Conservation (phyloP, 345 rosid species). For the Eucalyptus sp. region DNA sequence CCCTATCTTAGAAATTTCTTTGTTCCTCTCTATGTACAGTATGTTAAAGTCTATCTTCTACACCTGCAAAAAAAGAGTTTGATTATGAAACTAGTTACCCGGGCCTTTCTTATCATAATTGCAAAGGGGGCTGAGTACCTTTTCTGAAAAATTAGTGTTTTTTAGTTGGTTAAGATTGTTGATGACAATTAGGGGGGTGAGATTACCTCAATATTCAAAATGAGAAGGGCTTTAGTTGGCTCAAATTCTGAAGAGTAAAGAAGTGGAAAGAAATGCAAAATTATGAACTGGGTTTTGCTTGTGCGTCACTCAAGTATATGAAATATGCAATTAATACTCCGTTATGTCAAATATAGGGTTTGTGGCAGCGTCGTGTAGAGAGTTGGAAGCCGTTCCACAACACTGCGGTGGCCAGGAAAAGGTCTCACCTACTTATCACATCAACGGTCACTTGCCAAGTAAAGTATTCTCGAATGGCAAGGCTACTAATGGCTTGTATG, state of each 20-base stretch:
- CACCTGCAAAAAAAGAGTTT: neutral
- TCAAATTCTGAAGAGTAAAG: neutral
- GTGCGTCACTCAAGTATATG: neutral
- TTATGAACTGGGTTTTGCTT: neutral
- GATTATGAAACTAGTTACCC: neutral
- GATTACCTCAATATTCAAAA: neutral
- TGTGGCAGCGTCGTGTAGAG: conserved; percentile 70
- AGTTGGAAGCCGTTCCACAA: conserved; percentile 37
- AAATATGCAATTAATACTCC: neutral
- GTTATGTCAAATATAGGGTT: conserved; percentile 37
- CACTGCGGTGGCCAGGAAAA: conserved; percentile 16
- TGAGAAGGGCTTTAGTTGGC: neutral
- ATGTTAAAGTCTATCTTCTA: neutral
- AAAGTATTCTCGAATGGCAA: conserved; percentile 38
- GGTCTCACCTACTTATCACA: neutral
- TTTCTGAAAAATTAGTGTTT: neutral
- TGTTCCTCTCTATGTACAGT: neutral
- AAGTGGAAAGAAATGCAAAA: neutral
- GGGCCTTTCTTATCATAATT: neutral
- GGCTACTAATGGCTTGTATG: conserved; percentile 35
- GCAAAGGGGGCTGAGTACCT: neutral
- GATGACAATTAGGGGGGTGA: neutral
- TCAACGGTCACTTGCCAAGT: conserved; percentile 13
- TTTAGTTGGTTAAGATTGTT: neutral
- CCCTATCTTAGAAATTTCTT: neutral